A percentile compares a stretch with the other conserved stretches of the same genome.
Conservation (phyloP, 1,139 yeast species). For the Debaryomycetaceae sp. region DNA sequence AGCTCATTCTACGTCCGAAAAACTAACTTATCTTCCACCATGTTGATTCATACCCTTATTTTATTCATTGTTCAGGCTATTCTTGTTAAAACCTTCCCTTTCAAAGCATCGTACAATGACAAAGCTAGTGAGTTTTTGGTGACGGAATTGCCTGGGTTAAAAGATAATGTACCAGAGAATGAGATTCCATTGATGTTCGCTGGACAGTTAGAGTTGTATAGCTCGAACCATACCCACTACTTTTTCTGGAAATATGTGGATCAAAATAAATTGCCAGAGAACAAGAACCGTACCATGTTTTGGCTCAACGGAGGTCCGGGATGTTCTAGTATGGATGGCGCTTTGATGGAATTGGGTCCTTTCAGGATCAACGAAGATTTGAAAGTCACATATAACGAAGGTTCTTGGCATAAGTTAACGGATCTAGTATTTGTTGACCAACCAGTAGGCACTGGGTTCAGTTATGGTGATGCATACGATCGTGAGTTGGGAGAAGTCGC, state of each 20-base stretch:
- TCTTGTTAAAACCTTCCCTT: slow-evolving; percentile 16
- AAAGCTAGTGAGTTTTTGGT: slow-evolving; percentile 29
- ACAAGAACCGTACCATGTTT: slow-evolving; percentile 47
- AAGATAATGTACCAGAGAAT: slow-evolving; percentile 22
- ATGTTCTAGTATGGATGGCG: slow-evolving; percentile 97
- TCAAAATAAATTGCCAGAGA: slow-evolving; percentile 27
- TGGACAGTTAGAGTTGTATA: slow-evolving; percentile 61
- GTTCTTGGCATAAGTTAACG: slow-evolving; percentile 82
- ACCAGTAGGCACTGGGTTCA: slow-evolving; percentile 93
- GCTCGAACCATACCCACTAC: slow-evolving; percentile 55
- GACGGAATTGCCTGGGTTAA: slow-evolving; percentile 40
- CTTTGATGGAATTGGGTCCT: slow-evolving; percentile 90
- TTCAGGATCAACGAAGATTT: slow-evolving; percentile 53
- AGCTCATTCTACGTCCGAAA: neutral
- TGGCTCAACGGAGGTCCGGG: slow-evolving; percentile 99
- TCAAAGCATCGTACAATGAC: slow-evolving; percentile 11
- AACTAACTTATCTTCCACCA: neutral
- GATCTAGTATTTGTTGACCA: slow-evolving; percentile 88
- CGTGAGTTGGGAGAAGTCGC: slow-evolving; percentile 59
- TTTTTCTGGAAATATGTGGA: slow-evolving; percentile 76
- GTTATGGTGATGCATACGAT: slow-evolving; percentile 55
- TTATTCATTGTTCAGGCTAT: slow-evolving; percentile 5
- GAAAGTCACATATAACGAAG: slow-evolving; percentile 54
- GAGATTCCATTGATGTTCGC: slow-evolving; percentile 59
- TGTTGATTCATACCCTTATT: slow-evolving; percentile 5